Base-by-base conservation (phyloP, 2,329 filamentous ascomycete genomes). In the Exophiala bonariae region DNA sequence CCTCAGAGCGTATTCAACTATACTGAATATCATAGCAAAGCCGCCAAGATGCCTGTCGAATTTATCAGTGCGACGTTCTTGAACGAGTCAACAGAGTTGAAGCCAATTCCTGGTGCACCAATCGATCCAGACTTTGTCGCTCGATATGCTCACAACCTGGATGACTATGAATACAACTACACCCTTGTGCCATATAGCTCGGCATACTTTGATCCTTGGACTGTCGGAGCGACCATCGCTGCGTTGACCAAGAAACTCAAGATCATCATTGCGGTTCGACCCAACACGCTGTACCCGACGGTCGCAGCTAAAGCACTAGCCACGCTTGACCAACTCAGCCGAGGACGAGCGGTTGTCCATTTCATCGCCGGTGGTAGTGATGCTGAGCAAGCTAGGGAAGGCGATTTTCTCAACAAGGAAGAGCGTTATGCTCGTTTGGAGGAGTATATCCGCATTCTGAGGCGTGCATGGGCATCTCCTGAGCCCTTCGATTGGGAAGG, bases 291-390 rank as follows among this genome's bases (percentile, higher is more conserved):
- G 6, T 82, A 80, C 57, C 80, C 80, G 3, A 83, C 80, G 1
- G 79, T 82, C 0, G 80, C 80, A 0, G 80, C 80, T 33, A 83
- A 82, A 62, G 74, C 78, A 3, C 72, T 83, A 1, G 79, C 80
- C 2, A 83, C 80, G 0, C 74, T 83, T 0, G 79, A 82, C 54
- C 80, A 82, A 52, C 74, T 83, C 19, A 77, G 76, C 60, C 64
- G 62, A 3, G 80, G 80, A 6, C 75, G 80, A 8, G 79, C 74
- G 3, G 79, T 83, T 0, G 80, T 82, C 9, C 80, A 83, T 57
- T 81, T 83, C 58, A 83, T 83, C 52, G 80, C 80, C 1, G 80
- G 80, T 20, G 80, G 80, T 38, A 81, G 73, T 47, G 80, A 83
- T 44, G 74, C 63, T 2, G 80, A 83, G 52, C 80, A 83, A 61